Conservation (phyloP, 192 early-diverging fungal genomes). For the Backusella psychrophila region DNA sequence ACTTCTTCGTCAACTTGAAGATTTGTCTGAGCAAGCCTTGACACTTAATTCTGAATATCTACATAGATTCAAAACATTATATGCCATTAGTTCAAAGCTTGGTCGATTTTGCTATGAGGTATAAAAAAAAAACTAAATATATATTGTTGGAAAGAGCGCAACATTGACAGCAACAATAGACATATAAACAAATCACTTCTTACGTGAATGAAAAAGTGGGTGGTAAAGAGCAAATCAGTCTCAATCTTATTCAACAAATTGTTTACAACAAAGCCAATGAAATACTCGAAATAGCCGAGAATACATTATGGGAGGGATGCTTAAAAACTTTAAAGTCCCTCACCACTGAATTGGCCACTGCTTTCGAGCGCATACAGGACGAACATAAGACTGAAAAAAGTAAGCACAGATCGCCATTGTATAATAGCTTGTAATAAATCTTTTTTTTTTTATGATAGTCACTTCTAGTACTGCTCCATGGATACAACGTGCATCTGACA, state of each 20-base stretch:
- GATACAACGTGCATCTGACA: constrained; percentile 71
- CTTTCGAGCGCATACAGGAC: constrained; percentile 51
- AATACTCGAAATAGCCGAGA: constrained; percentile 55
- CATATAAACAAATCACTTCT: constrained; percentile 33
- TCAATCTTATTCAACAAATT: constrained; percentile 50
- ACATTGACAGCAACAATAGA: not conserved
- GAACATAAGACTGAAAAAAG: constrained; percentile 51
- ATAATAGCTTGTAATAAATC: not conserved
- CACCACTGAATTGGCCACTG: constrained; percentile 42
- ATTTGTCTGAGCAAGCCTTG: constrained; percentile 48
- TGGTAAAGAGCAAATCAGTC: constrained; percentile 37
- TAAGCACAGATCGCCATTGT: constrained; percentile 16
- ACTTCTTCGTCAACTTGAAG: constrained; percentile 63
- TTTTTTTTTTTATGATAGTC: constrained; percentile 24
- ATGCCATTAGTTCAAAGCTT: constrained; percentile 46
- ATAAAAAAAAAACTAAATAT: not conserved
- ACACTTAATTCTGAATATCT: constrained; percentile 47
- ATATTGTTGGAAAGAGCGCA: not conserved
- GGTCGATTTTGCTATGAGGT: constrained; percentile 47
- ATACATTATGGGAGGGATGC: constrained; percentile 58
- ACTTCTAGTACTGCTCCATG: constrained; percentile 65
- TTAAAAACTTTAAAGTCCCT: constrained; percentile 48
- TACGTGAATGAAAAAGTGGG: constrained; percentile 49
- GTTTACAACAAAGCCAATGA: constrained; percentile 58
- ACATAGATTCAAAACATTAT: constrained; percentile 46